A percentile compares a stretch with the other conserved stretches of the same genome.
These are phyloP conservation scores for Cordia subcordata DNA, from an alignment of 257 asterid species.

Conservation along the genomic window DNA sequence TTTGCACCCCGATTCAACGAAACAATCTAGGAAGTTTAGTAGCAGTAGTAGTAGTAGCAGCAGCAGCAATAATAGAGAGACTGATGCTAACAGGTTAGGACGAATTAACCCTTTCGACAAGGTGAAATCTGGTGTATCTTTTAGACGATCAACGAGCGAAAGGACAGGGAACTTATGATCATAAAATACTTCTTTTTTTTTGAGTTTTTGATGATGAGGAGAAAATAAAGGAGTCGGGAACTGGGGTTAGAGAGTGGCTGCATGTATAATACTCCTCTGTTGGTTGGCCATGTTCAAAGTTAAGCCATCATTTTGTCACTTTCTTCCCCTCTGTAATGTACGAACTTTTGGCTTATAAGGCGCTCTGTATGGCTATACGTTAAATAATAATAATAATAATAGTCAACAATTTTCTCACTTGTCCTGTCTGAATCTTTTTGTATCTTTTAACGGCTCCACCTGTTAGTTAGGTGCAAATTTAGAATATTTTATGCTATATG, in stretches of 20 bases:
- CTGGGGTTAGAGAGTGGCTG: conserved; percentile 38
- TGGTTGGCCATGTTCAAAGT: conserved; percentile 20
- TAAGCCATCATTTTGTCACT: conserved; percentile 42
- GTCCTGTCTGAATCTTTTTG: too few relatives aligned
- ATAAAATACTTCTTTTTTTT: conserved; percentile 14
- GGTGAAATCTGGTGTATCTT: conserved; percentile 25
- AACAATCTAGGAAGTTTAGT: conserved; percentile 30
- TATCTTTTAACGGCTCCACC: too few relatives aligned
- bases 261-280: conserved; percentile 15
- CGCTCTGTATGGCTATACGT: too few relatives aligned
- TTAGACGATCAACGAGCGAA: conserved; percentile 34
- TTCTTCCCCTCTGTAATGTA: conserved; percentile 32
- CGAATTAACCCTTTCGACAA: conserved; percentile 26
- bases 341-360: too few relatives aligned
- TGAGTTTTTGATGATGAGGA: conserved; percentile 9
- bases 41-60: conserved; percentile 28
- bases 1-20: conserved; percentile 28
- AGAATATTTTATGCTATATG: too few relatives aligned
- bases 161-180: conserved; percentile 11
- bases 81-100: conserved; percentile 41
- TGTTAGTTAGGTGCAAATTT: too few relatives aligned
- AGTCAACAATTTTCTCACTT: too few relatives aligned
- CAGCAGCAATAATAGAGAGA: conserved; percentile 33
- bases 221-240: conserved; percentile 18
- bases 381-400: too few relatives aligned